Evolutionary conservation across 805 yeast genomes (phyloP), one percentile per base, ranked within the genome.

Genomic region (Teunomyces funiuensis): DNA sequence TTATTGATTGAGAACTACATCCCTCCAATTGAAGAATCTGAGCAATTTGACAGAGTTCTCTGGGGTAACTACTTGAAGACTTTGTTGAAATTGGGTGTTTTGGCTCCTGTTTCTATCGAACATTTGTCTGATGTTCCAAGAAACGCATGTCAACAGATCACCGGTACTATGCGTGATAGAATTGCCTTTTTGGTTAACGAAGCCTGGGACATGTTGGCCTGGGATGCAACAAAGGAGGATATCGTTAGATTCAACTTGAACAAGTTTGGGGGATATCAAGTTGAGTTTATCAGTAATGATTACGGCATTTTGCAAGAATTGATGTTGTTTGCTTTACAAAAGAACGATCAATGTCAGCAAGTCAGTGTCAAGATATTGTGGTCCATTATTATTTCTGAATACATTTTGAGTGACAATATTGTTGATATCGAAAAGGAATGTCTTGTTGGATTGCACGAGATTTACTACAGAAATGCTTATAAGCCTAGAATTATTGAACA

Each of bases 201-300:
- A 40, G 72, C 79, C n/a, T 88, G 97, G 97, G 82, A 82, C 46
- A 65, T 75, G 9, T 68, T 88, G 38, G 93, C 88, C 14, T 74
- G 82, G 79, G 77, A 76, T 9, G 73, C 81, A 2, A 60, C 74
- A 17, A 71, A 73, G 14, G 82, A 76, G 22, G 85, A 80, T 48
- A 54, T 65, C 20, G 61, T 55, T 3, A 63, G 87, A 46, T 87
- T 83, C 63, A 83, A 81, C 38, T 57, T 87, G 33, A 70, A 67
- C 30, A 70, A 70, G 49, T 76, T 81, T 47, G 86, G 90, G 29
- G 89, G 90, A 0, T 80, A 74, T 51, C 96, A 88, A 60, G 79
- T 75, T 25, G 80, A 77, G 51, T 77, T 87, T 45, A 72, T 82
- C 26, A 68, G 68, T 46, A 64, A 64, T 29, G 83, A 80, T 44